Conservation (phyloP, 2,329 filamentous ascomycete genomes). For the Periconia macrospinosa region DNA sequence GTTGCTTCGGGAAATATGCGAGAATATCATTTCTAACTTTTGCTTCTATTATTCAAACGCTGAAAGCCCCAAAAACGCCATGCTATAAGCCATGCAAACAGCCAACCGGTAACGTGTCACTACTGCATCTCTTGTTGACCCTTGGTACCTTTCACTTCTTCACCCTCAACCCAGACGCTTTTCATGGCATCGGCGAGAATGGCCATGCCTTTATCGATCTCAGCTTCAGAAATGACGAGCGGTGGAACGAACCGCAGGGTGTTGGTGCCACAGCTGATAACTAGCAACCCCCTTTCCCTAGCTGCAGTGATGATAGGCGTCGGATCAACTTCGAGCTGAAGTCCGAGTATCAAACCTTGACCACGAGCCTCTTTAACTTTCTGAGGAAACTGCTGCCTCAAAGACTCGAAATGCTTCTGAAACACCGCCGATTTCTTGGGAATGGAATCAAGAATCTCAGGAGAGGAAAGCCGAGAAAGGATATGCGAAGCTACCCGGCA, state of each 20-base stretch:
- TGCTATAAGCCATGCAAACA: slow-evolving; percentile 13
- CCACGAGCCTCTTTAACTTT: slow-evolving; percentile 80
- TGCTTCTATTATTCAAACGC: background rate
- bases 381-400: slow-evolving; percentile 66
- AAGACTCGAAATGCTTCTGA: slow-evolving; percentile 57
- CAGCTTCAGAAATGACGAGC: slow-evolving; percentile 74
- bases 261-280: slow-evolving; percentile 93
- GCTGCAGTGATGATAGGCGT: slow-evolving; percentile 79
- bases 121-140: slow-evolving; percentile 40
- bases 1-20: no score
- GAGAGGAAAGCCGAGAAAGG: slow-evolving; percentile 72
- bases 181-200: slow-evolving; percentile 72
- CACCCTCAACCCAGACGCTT: slow-evolving; percentile 52
- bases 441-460: slow-evolving; percentile 70
- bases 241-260: slow-evolving; percentile 91
- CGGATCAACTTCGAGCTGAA: slow-evolving; percentile 78
- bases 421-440: slow-evolving; percentile 66
- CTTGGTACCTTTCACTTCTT: slow-evolving; percentile 31
- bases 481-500: slow-evolving; percentile 85
- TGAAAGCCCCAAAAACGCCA: slow-evolving; percentile 15
- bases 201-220: slow-evolving; percentile 76
- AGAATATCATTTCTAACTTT: background rate
- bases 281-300: slow-evolving; percentile 79
- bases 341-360: slow-evolving; percentile 79
- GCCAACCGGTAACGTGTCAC: background rate